Conservation (phyloP, 192 early-diverging fungal species). For the Umbelopsis isabellina region DNA sequence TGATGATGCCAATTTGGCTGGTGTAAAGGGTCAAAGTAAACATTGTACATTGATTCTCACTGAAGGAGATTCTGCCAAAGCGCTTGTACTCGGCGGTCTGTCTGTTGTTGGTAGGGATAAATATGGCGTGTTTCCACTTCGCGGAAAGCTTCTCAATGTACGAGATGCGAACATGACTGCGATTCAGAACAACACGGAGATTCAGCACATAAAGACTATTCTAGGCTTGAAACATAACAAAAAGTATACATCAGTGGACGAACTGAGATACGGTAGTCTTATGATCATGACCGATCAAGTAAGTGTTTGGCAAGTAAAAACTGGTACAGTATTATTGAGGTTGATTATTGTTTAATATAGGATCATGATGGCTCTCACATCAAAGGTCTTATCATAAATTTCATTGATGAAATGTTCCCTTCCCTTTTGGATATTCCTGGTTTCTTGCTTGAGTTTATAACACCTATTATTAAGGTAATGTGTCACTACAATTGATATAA, state of each 20-base stretch:
- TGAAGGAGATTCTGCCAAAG: slow-evolving; percentile 96
- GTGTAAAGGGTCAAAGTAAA: slow-evolving; percentile 59
- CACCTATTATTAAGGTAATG: slow-evolving; percentile 93
- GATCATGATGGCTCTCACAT: slow-evolving; percentile 97
- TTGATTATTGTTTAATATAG: slow-evolving; percentile 27
- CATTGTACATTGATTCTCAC: slow-evolving; percentile 96
- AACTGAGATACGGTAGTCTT: slow-evolving; percentile 90
- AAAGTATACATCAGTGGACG: slow-evolving; percentile 70
- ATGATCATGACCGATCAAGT: slow-evolving; percentile 99
- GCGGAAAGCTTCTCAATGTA: slow-evolving; percentile 97
- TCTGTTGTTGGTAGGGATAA: slow-evolving; percentile 86
- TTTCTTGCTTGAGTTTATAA: slow-evolving; percentile 95
- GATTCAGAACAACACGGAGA: slow-evolving; percentile 85
- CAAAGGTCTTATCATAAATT: slow-evolving; percentile 96
- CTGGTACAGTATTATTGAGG: slow-evolving; percentile 12
- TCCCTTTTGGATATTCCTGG: slow-evolving; percentile 86
- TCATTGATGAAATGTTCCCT: slow-evolving; percentile 94
- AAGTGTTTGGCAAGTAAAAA: slow-evolving; percentile 7
- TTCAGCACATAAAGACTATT: slow-evolving; percentile 88
- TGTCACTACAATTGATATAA: slow-evolving; percentile 23
- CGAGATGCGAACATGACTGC: slow-evolving; percentile 76
- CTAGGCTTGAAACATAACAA: slow-evolving; percentile 89
- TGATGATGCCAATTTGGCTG: slow-evolving; percentile 94
- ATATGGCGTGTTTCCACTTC: slow-evolving; percentile 94
- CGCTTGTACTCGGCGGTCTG: slow-evolving; percentile 84